phyloP scores from a whole-genome alignment of 345 rosid genomes.

The Noccaea caerulescens region DNA sequence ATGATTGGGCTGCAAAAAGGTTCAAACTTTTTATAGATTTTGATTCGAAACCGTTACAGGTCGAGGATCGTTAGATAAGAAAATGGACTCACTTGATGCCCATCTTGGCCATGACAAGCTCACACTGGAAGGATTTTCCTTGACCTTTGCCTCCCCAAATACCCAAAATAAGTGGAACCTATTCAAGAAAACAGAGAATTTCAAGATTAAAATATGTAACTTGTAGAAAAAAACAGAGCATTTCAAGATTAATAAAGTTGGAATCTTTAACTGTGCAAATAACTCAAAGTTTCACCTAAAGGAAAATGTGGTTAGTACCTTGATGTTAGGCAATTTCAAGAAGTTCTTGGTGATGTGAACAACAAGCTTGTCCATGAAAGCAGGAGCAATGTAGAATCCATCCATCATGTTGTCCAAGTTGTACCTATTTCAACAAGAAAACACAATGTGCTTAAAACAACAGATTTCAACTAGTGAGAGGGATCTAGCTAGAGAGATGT shows the following conservation, averaged over 20 bases:
- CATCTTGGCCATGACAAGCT: constrained; percentile 98
- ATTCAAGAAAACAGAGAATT: constrained; percentile 2
- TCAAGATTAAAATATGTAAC: not conserved
- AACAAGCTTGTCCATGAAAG: constrained; percentile 97
- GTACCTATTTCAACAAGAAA: constrained; percentile 50
- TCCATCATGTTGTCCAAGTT: constrained; percentile 80
- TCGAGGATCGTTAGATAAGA: not conserved
- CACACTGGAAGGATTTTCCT: constrained; percentile 98
- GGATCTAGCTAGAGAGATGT: not conserved
- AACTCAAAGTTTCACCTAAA: constrained; percentile 12
- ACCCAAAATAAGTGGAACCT: constrained; percentile 98
- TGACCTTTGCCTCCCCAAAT: constrained; percentile 99
- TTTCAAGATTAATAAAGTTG: constrained; percentile 20
- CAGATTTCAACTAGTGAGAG: not conserved
- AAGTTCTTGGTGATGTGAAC: constrained; percentile 97
- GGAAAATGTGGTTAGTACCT: constrained; percentile 47
- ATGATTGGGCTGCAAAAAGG: constrained; percentile 76
- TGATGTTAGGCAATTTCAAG: constrained; percentile 89
- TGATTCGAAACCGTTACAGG: not conserved
- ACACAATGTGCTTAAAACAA: not conserved
- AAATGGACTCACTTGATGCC: constrained; percentile 79
- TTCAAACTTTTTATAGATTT: not conserved
- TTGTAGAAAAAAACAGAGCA: not conserved
- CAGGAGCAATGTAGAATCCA: constrained; percentile 92
- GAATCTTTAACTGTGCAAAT: constrained; percentile 14